Evolutionary conservation across 768 basidiomycete genomes (phyloP).

Genomic region (Leccinum obscurum): DNA sequence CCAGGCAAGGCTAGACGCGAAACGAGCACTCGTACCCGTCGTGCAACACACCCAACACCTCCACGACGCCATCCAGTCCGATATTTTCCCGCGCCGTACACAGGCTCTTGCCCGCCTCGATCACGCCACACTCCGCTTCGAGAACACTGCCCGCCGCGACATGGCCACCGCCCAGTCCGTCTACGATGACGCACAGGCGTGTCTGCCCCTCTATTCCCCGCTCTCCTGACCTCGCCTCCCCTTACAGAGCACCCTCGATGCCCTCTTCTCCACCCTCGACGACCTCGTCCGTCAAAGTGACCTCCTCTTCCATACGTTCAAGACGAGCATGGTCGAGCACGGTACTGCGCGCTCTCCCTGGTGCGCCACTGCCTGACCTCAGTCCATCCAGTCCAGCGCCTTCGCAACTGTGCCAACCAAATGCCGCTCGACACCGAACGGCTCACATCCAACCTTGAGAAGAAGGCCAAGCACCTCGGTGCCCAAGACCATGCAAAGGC

Average conservation of each 20-base stretch:
- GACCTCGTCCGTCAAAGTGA: constrained; percentile 50
- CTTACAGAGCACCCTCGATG: constrained; percentile 42
- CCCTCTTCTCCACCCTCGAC: constrained; percentile 46
- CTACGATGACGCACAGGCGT: constrained; percentile 46
- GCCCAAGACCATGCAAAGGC: constrained; percentile 35
- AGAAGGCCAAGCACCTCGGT: constrained; percentile 44
- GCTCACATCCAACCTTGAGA: constrained; percentile 52
- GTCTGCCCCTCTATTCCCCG: constrained; percentile 16
- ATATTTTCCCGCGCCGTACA: constrained; percentile 33
- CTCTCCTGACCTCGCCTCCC: constrained; percentile 16
- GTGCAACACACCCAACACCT: constrained; percentile 35
- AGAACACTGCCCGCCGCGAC: constrained; percentile 44
- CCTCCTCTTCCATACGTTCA: constrained; percentile 49
- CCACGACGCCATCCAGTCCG: constrained; percentile 35
- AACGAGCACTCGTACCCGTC: constrained; percentile 37
- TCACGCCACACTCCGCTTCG: constrained; percentile 53
- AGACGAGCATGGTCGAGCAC: constrained; percentile 43
- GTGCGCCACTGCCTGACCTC: constrained; percentile 8
- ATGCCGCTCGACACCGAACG: constrained; percentile 55
- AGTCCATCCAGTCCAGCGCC: constrained; percentile 42
- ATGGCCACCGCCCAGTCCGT: constrained; percentile 42
- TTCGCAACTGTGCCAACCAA: constrained; percentile 41
- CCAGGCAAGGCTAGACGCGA: constrained; percentile 31
- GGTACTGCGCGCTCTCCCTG: constrained; percentile 37
- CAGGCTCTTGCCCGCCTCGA: constrained; percentile 54